phyloP scores from a whole-genome alignment of 2,329 filamentous ascomycete genomes.

The Xenoacremonium recifei region DNA sequence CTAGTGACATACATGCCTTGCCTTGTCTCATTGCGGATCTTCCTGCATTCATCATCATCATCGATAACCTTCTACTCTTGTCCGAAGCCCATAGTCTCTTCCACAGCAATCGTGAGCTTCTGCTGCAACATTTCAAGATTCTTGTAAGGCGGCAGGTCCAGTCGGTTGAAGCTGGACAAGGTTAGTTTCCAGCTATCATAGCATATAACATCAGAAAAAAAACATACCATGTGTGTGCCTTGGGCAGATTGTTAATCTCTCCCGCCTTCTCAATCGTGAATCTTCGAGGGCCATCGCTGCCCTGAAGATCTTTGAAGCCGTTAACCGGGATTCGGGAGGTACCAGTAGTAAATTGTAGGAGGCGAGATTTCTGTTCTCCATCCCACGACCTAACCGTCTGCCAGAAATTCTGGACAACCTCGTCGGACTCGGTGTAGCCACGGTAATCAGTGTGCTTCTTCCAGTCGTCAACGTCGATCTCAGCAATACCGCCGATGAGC shows the following conservation, averaged over 20 bases:
- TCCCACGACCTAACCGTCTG: slow-evolving; percentile 96
- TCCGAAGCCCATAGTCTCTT: slow-evolving; percentile 98
- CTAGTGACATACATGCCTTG: too few relatives aligned
- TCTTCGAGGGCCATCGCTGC: slow-evolving; percentile 88
- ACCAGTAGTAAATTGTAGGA: slow-evolving; percentile 95
- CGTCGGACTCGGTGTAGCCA: slow-evolving; percentile 95
- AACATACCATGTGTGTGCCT: slow-evolving; percentile 90
- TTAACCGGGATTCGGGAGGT: slow-evolving; percentile 98
- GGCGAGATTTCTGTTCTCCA: slow-evolving; percentile 93
- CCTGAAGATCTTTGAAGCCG: slow-evolving; percentile 98
- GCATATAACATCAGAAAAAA: background rate
- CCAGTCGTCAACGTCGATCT: slow-evolving; percentile 99
- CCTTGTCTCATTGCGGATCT: too few relatives aligned
- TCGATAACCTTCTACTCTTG: slow-evolving; percentile 68
- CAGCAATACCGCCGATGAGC: slow-evolving; percentile 97
- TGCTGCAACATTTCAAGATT: slow-evolving; percentile 77
- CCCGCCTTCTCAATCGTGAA: slow-evolving; percentile 99
- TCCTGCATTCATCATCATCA: slow-evolving; percentile 8
- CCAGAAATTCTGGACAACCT: slow-evolving; percentile 99
- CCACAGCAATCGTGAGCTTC: slow-evolving; percentile 94
- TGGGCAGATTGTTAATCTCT: slow-evolving; percentile 85
- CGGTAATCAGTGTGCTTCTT: slow-evolving; percentile 99
- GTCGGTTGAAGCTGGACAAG: slow-evolving; percentile 79
- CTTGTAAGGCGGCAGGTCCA: slow-evolving; percentile 94
- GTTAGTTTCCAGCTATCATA: slow-evolving; percentile 19